Evolutionary conservation across 495 filamentous ascomycete genomes (phyloP).

Genomic region (Mytilinidion resinicola): DNA sequence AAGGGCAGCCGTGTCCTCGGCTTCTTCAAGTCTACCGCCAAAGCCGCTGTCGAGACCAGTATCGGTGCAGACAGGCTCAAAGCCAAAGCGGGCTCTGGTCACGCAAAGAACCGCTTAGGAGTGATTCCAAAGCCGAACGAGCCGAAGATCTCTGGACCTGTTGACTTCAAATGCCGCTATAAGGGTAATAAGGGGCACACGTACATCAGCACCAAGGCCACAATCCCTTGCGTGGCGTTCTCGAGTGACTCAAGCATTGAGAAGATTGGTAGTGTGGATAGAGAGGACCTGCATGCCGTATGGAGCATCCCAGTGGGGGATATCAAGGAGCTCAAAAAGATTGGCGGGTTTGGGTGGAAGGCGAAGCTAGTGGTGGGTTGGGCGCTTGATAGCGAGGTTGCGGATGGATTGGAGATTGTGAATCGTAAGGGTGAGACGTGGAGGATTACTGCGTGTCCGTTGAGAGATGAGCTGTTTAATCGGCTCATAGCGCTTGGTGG

Average conservation of each 20-base stretch:
- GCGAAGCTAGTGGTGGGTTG: conserved; percentile 78
- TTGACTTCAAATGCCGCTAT: conserved; percentile 68
- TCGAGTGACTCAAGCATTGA: conserved; percentile 39
- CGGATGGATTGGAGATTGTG: conserved; percentile 68
- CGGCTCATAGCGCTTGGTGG: conserved; percentile 71
- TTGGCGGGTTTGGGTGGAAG: conserved; percentile 86
- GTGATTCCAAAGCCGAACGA: conserved; percentile 51
- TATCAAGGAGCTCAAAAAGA: conserved; percentile 67
- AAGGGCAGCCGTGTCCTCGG: conserved; percentile 50
- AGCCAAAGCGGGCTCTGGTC: conserved; percentile 57
- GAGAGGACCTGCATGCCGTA: conserved; percentile 48
- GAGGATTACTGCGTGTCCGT: conserved; percentile 63
- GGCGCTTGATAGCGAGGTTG: conserved; percentile 68
- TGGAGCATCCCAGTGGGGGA: conserved; percentile 57
- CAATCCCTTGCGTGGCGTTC: conserved; percentile 56
- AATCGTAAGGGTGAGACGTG: conserved; percentile 49
- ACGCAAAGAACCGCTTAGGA: conserved; percentile 66
- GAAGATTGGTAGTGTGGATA: conserved; percentile 45
- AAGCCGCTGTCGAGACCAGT: conserved; percentile 59
- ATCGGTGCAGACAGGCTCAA: conserved; percentile 63
- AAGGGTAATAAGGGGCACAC: conserved; percentile 66
- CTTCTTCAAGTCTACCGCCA: conserved; percentile 65
- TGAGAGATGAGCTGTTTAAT: conserved; percentile 82
- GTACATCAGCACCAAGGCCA: conserved; percentile 57
- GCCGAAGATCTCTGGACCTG: conserved; percentile 51